Evolutionary conservation across 306 rosid species (phyloP).

Genomic region (Abrus precatorius): DNA sequence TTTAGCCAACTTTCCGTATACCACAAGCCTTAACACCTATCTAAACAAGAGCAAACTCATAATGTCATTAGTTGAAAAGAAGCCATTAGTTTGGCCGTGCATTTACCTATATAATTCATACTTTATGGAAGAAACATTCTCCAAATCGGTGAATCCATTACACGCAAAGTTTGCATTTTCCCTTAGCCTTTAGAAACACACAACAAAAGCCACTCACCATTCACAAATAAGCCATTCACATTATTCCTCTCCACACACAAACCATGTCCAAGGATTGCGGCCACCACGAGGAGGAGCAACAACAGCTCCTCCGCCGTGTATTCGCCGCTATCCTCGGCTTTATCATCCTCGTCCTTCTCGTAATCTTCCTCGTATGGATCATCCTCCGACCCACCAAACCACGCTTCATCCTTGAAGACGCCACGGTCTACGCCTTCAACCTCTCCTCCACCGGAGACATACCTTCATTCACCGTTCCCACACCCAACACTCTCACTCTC

Average conservation of each 20-base stretch:
- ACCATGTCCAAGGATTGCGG: constrained; percentile 56
- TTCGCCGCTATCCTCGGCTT: constrained; percentile 32
- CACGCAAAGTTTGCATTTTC: constrained; percentile 27
- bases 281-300: constrained; percentile 44
- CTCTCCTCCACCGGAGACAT: constrained; percentile 44
- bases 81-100: not conserved
- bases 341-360: constrained; percentile 42
- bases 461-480: constrained; percentile 38
- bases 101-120: constrained; percentile 5
- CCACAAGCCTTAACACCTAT: constrained; percentile 18
- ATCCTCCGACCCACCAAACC: constrained; percentile 76
- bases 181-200: not conserved
- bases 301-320: constrained; percentile 53
- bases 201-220: too few relatives aligned
- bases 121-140: constrained; percentile 25
- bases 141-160: constrained; percentile 2
- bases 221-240: too few relatives aligned
- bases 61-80: not conserved
- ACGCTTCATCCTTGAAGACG: constrained; percentile 71
- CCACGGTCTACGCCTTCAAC: constrained; percentile 69
- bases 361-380: constrained; percentile 60
- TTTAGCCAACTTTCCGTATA: not conserved
- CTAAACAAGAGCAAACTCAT: not conserved
- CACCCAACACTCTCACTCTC: constrained; percentile 51
- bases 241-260: too few relatives aligned